Percentiles rank a stretch among this genome's conserved stretches.
phyloP scores from a whole-genome alignment of 257 asterid genomes.

The Solanum corneliomulleri region DNA sequence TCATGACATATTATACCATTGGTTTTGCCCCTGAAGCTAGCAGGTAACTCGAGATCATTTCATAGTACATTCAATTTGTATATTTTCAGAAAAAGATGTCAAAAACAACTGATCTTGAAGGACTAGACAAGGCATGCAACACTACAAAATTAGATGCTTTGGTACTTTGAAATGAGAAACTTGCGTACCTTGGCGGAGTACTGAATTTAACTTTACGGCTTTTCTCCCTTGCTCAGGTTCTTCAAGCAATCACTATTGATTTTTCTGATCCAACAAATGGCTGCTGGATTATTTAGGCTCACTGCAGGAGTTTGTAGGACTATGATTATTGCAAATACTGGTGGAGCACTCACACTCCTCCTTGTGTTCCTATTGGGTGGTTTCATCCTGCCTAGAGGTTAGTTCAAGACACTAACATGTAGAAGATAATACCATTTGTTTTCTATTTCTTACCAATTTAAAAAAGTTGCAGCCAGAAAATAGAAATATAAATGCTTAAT shows the following conservation, averaged over 20 bases:
- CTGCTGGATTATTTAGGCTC: constrained; percentile 50
- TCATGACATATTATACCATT: constrained; percentile 41
- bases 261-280: constrained; percentile 64
- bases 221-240: constrained; percentile 28
- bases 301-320: constrained; percentile 53
- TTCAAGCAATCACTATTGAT: constrained; percentile 42
- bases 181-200: background rate
- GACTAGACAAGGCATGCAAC: background rate
- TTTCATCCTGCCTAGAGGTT: constrained; percentile 56
- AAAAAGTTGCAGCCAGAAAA: background rate
- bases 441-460: background rate
- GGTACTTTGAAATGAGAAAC: background rate
- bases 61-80: background rate
- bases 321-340: constrained; percentile 46
- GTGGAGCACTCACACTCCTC: constrained; percentile 52
- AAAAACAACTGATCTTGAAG: background rate
- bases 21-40: constrained; percentile 75
- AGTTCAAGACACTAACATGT: constrained; percentile 1
- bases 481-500: background rate
- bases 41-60: constrained; percentile 23
- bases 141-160: background rate
- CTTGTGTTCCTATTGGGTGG: constrained; percentile 60
- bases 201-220: background rate
- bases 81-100: background rate
- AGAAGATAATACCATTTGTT: background rate